Base-by-base conservation (phyloP, 257 asterid species). In the Petrea volubilis region DNA sequence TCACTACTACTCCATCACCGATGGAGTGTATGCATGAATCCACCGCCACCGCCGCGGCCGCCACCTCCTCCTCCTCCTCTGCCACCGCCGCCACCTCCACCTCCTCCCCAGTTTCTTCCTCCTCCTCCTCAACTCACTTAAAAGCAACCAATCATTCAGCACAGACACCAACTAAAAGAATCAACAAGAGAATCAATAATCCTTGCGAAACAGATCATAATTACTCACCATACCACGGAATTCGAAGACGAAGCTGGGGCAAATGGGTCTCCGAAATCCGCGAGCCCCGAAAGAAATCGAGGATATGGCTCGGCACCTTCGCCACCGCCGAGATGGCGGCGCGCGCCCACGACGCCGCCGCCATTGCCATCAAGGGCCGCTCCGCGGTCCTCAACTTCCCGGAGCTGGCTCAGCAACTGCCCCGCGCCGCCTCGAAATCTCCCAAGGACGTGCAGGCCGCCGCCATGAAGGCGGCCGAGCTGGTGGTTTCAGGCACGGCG, bases 221-320 rank as follows among this genome's bases (percentile, higher is more conserved):
- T 7, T 80, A 56, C 58, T 83, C 84, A 0, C 36, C 69, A 0
- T 89, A 81, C 57, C 88, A 83, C 0, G 96, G 96, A 8, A 90
- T 89, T 14, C 84, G 96, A 0, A 82, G 70, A 15, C 76, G 96
- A 2, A 82, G 86, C 0, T 92, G 97, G 97, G 97, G 97, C 0
- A 84, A 85, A 73, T 92, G 93, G 95, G 97, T 92, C 1, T 92
- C 93, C 1, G 97, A 92, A 70, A 92, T 91, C 74, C 87, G 97
- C 0, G 91, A 91, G 79, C 97, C 96, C 3, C 79, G 67, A 60
- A 91, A 89, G 83, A 91, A 89, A 62, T 89, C 96, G 0, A 81
- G 97, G 72, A 91, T 91, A 75, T 91, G 97, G 97, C 75, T 91
- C 1, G 97, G 97, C 0, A 91, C 96, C 14, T 91, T 85, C 55